Evolutionary conservation across 768 basidiomycete genomes (phyloP).

Genomic region (Lentinula edodes): DNA sequence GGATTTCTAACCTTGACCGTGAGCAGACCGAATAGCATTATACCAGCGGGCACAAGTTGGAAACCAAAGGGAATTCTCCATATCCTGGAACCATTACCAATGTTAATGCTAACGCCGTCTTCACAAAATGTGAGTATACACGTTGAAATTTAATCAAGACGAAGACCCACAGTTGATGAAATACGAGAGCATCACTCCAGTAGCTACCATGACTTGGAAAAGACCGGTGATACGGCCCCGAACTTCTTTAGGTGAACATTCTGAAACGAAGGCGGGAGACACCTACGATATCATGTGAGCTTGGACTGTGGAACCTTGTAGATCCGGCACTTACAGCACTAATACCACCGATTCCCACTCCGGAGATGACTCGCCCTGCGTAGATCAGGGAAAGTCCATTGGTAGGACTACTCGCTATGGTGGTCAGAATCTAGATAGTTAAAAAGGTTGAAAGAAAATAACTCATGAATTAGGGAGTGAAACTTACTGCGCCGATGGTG

Average conservation of each 20-base stretch:
- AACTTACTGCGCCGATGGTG: conserved; percentile 61
- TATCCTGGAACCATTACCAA: conserved; percentile 28
- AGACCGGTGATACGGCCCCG: conserved; percentile 81
- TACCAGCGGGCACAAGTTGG: conserved; percentile 53
- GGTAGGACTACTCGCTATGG: conserved; percentile 44
- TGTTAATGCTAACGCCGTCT: conserved; percentile 45
- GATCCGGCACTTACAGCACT: conserved; percentile 47
- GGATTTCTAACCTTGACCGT: conserved; percentile 33
- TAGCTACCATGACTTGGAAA: conserved; percentile 75
- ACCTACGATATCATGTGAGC: conserved; percentile 41
- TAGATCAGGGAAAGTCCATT: conserved; percentile 69
- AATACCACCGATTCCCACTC: conserved; percentile 78
- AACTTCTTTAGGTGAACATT: conserved; percentile 82
- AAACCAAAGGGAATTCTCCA: conserved; percentile 55
- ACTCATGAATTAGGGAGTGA: background rate
- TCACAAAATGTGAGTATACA: conserved; percentile 31
- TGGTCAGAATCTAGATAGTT: conserved; percentile 56
- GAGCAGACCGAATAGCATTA: conserved; percentile 42
- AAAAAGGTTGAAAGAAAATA: too few relatives aligned
- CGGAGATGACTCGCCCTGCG: conserved; percentile 73
- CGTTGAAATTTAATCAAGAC: conserved; percentile 17
- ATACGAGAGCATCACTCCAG: conserved; percentile 50
- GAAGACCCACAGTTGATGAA: conserved; percentile 64
- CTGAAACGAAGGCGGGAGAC: conserved; percentile 81
- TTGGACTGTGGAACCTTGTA: conserved; percentile 24